phyloP scores from a whole-genome alignment of 495 filamentous ascomycete genomes.

The Xylaria venustula region DNA sequence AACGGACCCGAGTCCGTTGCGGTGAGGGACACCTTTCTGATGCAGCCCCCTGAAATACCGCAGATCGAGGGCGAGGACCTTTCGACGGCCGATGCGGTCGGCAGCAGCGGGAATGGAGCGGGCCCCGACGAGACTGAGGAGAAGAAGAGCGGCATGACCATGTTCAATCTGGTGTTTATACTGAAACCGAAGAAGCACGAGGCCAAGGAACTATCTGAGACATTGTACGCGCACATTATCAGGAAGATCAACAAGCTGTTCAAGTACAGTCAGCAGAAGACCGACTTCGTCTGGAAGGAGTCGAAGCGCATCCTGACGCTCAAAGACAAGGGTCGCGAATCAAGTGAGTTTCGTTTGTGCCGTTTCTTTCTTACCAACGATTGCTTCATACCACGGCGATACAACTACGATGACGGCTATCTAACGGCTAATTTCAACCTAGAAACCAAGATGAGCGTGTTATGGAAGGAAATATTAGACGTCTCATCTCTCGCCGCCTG shows the following conservation, averaged over 20 bases:
- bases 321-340: conserved; percentile 76
- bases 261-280: conserved; percentile 85
- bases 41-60: conserved; percentile 26
- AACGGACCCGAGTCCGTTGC: conserved; percentile 16
- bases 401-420: neutral
- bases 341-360: conserved; percentile 51
- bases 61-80: conserved; percentile 37
- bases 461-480: conserved; percentile 70
- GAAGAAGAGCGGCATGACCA: conserved; percentile 68
- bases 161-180: conserved; percentile 97
- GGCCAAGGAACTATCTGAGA: conserved; percentile 67
- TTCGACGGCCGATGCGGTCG: conserved; percentile 28
- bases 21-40: conserved; percentile 16
- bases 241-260: conserved; percentile 87
- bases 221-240: conserved; percentile 83
- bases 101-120: conserved; percentile 24
- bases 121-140: conserved; percentile 50
- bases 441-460: conserved; percentile 53
- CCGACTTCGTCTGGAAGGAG: conserved; percentile 85
- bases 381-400: neutral
- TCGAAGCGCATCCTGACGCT: conserved; percentile 71
- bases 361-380: neutral
- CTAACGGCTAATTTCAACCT: neutral
- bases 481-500: conserved; percentile 79
- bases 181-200: conserved; percentile 75